Base-by-base conservation (phyloP, 176 grass and related monocot species). In the Avena atlantica region DNA sequence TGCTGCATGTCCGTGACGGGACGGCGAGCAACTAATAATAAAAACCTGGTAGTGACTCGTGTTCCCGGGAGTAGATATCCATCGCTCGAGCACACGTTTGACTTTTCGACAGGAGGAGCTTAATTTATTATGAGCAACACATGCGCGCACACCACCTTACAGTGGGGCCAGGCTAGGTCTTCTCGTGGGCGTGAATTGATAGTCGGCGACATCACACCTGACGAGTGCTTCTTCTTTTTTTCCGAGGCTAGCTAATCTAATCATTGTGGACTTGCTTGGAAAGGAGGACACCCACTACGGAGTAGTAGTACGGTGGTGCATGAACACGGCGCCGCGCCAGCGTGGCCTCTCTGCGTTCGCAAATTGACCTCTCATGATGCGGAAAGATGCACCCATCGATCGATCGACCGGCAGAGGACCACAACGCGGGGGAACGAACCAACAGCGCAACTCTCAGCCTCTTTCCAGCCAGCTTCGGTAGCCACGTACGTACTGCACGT, bases 211-310 rank as follows among this genome's bases (percentile, higher is more conserved):
- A 76, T 51, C 80, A 67, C 85, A 87, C 80, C 89, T 80, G 81
- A 84, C 89, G 75, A 84, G 17, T 60, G 57, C 34, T 7, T 50
- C 59, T 53, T 75, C 51, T 89, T 91, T 84, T 74, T 9, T 49
- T 10, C 3, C 4, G 0, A 4, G 6, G 40, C 40, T 8, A 71
- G 40, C 37, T 2, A 24, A 70, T 48, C 89, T 79, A 74, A 87
- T 83, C 16, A 87, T 87, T 79, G 55, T 3, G 78, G 85, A n/a
- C 64, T 90, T 90, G 89, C 89, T 87, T 90, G 9, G 60, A 87
- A 90, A 87, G 89, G 47, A 74, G 80, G 89, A 84, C 86, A 90
- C 89, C 84, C 89, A 87, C 82, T 65, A 63, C 37, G 37, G 37
- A 5, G 31, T 31, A 31, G 29, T 29, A 29, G 29, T 31, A 31